A percentile compares a stretch with the other conserved stretches of the same genome.
Conservation (phyloP, 2,329 filamentous ascomycete genomes). For the Spiromastix sp. region DNA sequence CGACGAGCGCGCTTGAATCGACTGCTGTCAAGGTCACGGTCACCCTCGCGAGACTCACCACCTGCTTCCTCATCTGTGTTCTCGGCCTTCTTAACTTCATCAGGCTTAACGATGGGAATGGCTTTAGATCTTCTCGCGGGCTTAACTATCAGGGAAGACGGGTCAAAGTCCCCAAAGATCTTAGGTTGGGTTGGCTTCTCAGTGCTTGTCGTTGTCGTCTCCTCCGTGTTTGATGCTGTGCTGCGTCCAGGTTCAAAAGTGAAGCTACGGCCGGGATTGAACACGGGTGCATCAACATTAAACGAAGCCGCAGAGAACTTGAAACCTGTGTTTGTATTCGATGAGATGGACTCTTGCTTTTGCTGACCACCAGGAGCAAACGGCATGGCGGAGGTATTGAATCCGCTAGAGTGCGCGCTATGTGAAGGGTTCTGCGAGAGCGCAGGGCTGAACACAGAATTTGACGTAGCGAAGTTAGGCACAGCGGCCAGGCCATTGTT, state of each 20-base stretch:
- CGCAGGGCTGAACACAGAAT: slow-evolving; percentile 21
- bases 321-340: slow-evolving; percentile 41
- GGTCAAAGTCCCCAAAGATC: slow-evolving; percentile 60
- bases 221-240: slow-evolving; percentile 1
- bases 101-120: slow-evolving; percentile 65
- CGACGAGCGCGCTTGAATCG: slow-evolving; percentile 67
- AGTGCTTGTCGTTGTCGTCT: slow-evolving; percentile 13
- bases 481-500: slow-evolving; percentile 33
- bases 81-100: slow-evolving; percentile 27
- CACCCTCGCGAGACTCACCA: slow-evolving; percentile 40
- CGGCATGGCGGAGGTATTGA: slow-evolving; percentile 59
- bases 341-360: slow-evolving; percentile 13
- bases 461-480: slow-evolving; percentile 17
- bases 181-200: slow-evolving; percentile 18
- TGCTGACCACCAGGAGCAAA: slow-evolving; percentile 50
- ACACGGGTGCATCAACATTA: slow-evolving; percentile 65
- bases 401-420: slow-evolving; percentile 35
- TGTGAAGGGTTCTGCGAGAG: slow-evolving; percentile 22
- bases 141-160: slow-evolving; percentile 50
- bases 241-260: slow-evolving; percentile 14
- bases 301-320: slow-evolving; percentile 61
- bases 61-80: slow-evolving; percentile 29
- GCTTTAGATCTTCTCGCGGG: slow-evolving; percentile 67
- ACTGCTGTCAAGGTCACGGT: slow-evolving; percentile 50
- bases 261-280: slow-evolving; percentile 48